phyloP scores from a whole-genome alignment of 2,329 filamentous ascomycete genomes.

The Exophiala xenobiotica region DNA sequence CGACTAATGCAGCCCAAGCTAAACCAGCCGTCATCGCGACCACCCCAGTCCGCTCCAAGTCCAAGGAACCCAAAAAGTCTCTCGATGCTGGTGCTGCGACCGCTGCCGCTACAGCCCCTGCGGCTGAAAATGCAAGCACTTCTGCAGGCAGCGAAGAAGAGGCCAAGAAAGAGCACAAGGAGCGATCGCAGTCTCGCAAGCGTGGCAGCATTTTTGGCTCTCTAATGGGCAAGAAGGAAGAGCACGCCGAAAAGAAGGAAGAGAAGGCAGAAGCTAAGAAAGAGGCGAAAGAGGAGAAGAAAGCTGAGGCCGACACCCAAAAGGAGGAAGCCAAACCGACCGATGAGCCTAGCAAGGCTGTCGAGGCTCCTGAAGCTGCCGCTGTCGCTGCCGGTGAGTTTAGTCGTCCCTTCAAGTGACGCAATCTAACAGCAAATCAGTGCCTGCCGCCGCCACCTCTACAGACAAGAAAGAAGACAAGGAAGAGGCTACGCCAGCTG shows the following conservation, averaged over 20 bases:
- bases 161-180: slow-evolving; percentile 54
- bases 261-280: slow-evolving; percentile 40
- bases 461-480: slow-evolving; percentile 51
- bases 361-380: slow-evolving; percentile 40
- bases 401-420: neutral
- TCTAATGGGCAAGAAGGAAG: slow-evolving; percentile 60
- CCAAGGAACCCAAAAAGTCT: slow-evolving; percentile 37
- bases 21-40: slow-evolving; percentile 45
- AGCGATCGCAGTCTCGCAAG: slow-evolving; percentile 61
- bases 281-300: slow-evolving; percentile 41
- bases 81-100: slow-evolving; percentile 24
- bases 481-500: slow-evolving; percentile 50
- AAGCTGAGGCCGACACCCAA: slow-evolving; percentile 43
- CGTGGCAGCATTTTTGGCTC: slow-evolving; percentile 58
- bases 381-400: slow-evolving; percentile 33
- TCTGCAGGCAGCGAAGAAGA: slow-evolving; percentile 30
- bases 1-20: slow-evolving; percentile 36
- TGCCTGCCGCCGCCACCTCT: slow-evolving; percentile 44
- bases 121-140: slow-evolving; percentile 24
- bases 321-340: slow-evolving; percentile 44
- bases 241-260: slow-evolving; percentile 47
- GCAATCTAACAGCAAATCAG: slow-evolving; percentile 19
- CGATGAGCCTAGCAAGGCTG: slow-evolving; percentile 40
- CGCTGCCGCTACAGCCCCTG: slow-evolving; percentile 15
- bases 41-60: slow-evolving; percentile 35